Evolutionary conservation across 1,284 basidiomycete genomes (phyloP), one percentile per base, ranked within the genome.

Genomic region (Inonotus hispidus): DNA sequence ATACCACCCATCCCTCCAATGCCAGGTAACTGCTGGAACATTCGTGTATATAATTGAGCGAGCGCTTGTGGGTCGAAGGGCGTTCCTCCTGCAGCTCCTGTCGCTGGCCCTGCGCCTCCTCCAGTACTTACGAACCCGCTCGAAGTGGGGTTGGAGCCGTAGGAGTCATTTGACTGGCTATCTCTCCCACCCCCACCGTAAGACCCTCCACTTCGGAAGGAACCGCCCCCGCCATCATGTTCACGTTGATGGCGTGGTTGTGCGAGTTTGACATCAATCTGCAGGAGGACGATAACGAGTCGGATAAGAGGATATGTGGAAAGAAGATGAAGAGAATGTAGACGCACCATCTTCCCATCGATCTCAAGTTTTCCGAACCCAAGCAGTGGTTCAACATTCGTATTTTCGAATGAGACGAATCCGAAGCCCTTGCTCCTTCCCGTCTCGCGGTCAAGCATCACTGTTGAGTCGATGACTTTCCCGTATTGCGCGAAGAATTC

Each of bases 381-480:
- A 66, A 95, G 85, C 71, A 93, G 88, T 32, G 86, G 86, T 63
- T 93, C 87, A 45, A 95, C 92, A 65, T 90, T 86, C 8, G 88
- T 87, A 66, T 95, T 92, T 70, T 95, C 91, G 68, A 98, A 97
- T 0, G 94, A 97, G 21, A 99, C 89, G 71, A 99, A 99, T 0
- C 97, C 97, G 68, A 98, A 99, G 4, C 97, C 97, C 72, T 99
- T 96, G 74, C 92, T 95, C 53, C 95, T 79, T 37, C 92, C 92
- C 16, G 94, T 98, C 73, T 98, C 94, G 57, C 95, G 90, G 75
- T 99, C 97, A 69, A 98, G 84, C 97, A 99, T 99, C 69, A 99
- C 93, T 0, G 95, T 98, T 55, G 95, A 94, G 73, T 99, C 96
- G 69, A 95, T 89, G 64, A 99, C 93, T 67, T 87, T 88, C 63